Evolutionary conservation across 306 rosid genomes (phyloP).

Genomic region (Corylus avellana): DNA sequence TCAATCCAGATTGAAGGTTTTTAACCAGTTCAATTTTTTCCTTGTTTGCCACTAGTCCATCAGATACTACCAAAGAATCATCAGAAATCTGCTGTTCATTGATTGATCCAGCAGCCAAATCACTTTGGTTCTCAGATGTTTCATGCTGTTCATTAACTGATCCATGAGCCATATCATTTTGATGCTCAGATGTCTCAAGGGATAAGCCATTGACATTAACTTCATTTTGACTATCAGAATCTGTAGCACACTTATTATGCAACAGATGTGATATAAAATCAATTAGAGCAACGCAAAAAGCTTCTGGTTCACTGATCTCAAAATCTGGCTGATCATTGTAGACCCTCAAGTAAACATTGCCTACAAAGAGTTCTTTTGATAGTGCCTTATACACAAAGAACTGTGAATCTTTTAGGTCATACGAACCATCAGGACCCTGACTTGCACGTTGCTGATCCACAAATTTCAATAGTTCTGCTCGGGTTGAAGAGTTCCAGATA

Average conservation of each 20-base stretch:
- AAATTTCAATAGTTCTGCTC: conserved; percentile 88
- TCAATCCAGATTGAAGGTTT: conserved; percentile 77
- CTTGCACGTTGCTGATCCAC: conserved; percentile 90
- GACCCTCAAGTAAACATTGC: conserved; percentile 98
- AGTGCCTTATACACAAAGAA: conserved; percentile 70
- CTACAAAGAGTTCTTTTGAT: conserved; percentile 82
- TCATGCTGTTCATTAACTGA: conserved; percentile 45
- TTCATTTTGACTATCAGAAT: conserved; percentile 43
- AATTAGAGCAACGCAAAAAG: conserved; percentile 82
- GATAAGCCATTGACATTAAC: conserved; percentile 38
- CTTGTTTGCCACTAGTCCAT: conserved; percentile 60
- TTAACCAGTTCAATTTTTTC: conserved; percentile 61
- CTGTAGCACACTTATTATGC: conserved; percentile 50
- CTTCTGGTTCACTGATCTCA: conserved; percentile 90
- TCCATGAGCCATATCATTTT: conserved; percentile 35
- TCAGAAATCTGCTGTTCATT: conserved; percentile 43
- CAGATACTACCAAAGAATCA: conserved; percentile 46
- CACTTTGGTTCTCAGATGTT: conserved; percentile 48
- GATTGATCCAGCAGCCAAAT: conserved; percentile 35
- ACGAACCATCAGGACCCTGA: conserved; percentile 94
- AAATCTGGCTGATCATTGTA: conserved; percentile 96
- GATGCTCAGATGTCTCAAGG: conserved; percentile 49
- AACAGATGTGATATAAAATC: conserved; percentile 74
- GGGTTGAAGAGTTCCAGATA: conserved; percentile 95
- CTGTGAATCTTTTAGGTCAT: conserved; percentile 72